Evolutionary conservation across 192 early-diverging fungal genomes (phyloP).

Genomic region (Linnemannia schmuckeri): DNA sequence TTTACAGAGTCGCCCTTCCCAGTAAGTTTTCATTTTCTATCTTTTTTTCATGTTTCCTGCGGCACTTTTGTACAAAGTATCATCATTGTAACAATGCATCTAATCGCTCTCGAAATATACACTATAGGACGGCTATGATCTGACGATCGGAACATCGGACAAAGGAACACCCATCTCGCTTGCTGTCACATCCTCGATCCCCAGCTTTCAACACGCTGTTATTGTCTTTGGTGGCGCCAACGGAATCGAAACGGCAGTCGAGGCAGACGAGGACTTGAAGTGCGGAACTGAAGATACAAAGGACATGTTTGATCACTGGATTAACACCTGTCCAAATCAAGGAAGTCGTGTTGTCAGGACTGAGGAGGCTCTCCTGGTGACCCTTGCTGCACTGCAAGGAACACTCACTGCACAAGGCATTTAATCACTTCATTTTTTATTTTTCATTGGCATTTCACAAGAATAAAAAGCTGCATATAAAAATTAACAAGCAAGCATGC

Average conservation of each 20-base stretch:
- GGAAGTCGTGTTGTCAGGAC: slow-evolving; percentile 74
- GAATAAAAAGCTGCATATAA: not conserved
- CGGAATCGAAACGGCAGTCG: slow-evolving; percentile 75
- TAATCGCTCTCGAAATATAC: not conserved
- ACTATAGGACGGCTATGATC: slow-evolving; percentile 72
- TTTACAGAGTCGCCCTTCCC: slow-evolving; percentile 70
- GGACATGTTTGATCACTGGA: slow-evolving; percentile 72
- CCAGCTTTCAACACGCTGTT: slow-evolving; percentile 65
- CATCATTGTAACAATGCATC: not conserved
- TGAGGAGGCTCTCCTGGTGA: slow-evolving; percentile 69
- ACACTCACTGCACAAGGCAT: slow-evolving; percentile 35
- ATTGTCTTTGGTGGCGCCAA: slow-evolving; percentile 77
- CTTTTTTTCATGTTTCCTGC: not conserved
- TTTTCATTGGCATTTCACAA: not conserved
- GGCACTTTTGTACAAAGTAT: not conserved
- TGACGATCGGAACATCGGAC: slow-evolving; percentile 73
- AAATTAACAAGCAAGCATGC: not conserved
- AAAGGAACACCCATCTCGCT: slow-evolving; percentile 44
- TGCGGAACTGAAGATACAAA: slow-evolving; percentile 67
- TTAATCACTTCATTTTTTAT: not conserved
- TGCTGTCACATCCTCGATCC: slow-evolving; percentile 9
- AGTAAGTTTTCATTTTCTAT: slow-evolving; percentile 36
- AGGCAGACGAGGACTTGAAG: slow-evolving; percentile 70
- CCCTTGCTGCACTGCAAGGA: slow-evolving; percentile 56
- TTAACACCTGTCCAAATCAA: slow-evolving; percentile 68